Evolutionary conservation across 2,329 filamentous ascomycete genomes (phyloP).

Genomic region (Alternaria conjuncta): DNA sequence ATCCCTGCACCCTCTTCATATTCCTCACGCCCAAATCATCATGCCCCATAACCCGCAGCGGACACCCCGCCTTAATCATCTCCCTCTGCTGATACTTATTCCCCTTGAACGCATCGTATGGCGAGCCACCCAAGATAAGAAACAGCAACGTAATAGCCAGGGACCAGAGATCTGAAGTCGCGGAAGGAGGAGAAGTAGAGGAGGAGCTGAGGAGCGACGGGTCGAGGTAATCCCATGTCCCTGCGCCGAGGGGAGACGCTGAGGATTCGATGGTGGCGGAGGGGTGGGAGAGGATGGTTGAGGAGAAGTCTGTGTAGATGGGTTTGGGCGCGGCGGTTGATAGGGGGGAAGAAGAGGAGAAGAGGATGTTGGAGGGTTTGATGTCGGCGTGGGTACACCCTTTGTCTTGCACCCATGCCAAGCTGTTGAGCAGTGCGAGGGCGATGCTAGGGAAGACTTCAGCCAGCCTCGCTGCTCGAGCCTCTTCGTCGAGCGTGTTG

Average conservation of each 20-base stretch:
- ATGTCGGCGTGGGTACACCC: conserved; percentile 54
- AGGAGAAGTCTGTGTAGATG: conserved; percentile 55
- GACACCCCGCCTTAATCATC: conserved; percentile 52
- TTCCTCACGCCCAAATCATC: conserved; percentile 44
- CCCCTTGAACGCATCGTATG: conserved; percentile 47
- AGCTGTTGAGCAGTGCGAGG: conserved; percentile 47
- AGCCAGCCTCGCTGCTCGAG: conserved; percentile 46
- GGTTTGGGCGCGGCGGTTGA: conserved; percentile 19
- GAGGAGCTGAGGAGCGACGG: conserved; percentile 36
- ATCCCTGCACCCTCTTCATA: conserved; percentile 37
- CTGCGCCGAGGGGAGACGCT: conserved; percentile 47
- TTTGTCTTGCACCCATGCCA: conserved; percentile 52
- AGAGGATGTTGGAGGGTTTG: conserved; percentile 57
- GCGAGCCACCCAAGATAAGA: conserved; percentile 51
- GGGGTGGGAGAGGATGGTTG: conserved; percentile 34
- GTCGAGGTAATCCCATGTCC: conserved; percentile 57
- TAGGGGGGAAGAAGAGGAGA: conserved; percentile 46
- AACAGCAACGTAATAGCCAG: conserved; percentile 54
- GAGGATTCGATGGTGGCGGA: conserved; percentile 10
- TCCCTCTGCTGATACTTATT: conserved; percentile 54
- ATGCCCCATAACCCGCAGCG: conserved; percentile 48
- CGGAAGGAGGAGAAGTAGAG: conserved; percentile 35
- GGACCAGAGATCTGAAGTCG: conserved; percentile 53
- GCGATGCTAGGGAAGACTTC: conserved; percentile 51
- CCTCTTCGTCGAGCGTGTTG: conserved; percentile 30